A percentile compares a stretch with the other conserved stretches of the same genome.
Conservation (phyloP, 2,329 filamentous ascomycete species). For the Allantophomopsis lycopodina region DNA sequence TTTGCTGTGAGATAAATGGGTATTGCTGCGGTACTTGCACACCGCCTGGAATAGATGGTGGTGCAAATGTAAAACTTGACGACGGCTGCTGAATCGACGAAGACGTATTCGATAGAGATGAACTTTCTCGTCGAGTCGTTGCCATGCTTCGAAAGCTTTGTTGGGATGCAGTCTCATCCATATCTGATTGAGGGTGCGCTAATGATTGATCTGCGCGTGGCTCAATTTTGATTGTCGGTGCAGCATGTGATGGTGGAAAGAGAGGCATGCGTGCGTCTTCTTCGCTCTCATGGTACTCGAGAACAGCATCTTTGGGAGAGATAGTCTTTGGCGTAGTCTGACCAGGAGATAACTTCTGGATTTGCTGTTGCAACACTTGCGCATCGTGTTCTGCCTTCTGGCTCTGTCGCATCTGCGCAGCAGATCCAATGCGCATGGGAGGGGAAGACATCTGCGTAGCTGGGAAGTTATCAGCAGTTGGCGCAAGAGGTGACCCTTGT, state of each 20-base stretch:
- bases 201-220: conserved; percentile 7
- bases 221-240: conserved; percentile 2
- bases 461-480: conserved; percentile 21
- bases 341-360: conserved; percentile 21
- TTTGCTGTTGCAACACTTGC: conserved; percentile 21
- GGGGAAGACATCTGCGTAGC: conserved; percentile 10
- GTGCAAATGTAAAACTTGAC: conserved; percentile 28
- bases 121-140: conserved; percentile 23
- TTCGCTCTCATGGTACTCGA: conserved; percentile 71
- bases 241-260: conserved; percentile 48
- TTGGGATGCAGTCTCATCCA: conserved; percentile 22
- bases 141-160: conserved; percentile 27
- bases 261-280: conserved; percentile 58
- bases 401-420: conserved; percentile 46
- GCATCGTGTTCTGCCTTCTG: conserved; percentile 46
- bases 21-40: conserved; percentile 16
- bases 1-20: conserved; percentile 15
- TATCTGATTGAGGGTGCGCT: conserved; percentile 13
- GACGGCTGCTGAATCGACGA: conserved; percentile 12
- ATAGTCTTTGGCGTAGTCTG: conserved; percentile 66
- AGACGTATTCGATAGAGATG: conserved; percentile 16
- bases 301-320: conserved; percentile 80
- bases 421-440: conserved; percentile 33
- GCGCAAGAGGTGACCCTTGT: conserved; percentile 50
- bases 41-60: conserved; percentile 21